Evolutionary conservation across 1,284 basidiomycete species (phyloP).

Genomic region (Trichosporon ovoides): DNA sequence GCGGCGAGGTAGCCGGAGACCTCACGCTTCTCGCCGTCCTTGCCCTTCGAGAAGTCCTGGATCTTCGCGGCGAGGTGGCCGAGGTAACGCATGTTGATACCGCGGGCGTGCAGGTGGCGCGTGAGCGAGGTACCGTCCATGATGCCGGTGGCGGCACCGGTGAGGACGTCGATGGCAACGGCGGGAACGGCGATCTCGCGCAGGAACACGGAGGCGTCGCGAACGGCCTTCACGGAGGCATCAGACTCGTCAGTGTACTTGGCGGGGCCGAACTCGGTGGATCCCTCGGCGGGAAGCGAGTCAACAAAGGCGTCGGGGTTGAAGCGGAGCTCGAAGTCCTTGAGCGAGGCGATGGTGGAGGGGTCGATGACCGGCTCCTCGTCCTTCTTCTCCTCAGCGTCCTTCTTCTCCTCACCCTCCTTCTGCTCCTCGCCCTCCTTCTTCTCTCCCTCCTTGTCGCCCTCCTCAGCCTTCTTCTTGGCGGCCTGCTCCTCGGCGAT

Average conservation of each 20-base stretch:
- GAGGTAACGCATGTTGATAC: conserved; percentile 59
- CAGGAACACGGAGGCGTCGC: conserved; percentile 53
- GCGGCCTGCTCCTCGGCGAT: conserved; percentile 44
- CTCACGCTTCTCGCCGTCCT: conserved; percentile 28
- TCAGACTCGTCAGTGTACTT: conserved; percentile 51
- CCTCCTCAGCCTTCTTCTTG: conserved; percentile 25
- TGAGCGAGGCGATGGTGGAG: conserved; percentile 27
- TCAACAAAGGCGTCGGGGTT: conserved; percentile 59
- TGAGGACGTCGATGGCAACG: conserved; percentile 52
- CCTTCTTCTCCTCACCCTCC: conserved; percentile 16
- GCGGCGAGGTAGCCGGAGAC: conserved; percentile 40
- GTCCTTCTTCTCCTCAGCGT: conserved; percentile 15
- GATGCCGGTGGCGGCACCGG: conserved; percentile 49
- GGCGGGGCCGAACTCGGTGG: conserved; percentile 24
- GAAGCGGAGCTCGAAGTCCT: conserved; percentile 54
- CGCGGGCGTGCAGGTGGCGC: conserved; percentile 53
- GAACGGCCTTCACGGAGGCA: conserved; percentile 53
- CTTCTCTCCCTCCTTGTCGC: conserved; percentile 17
- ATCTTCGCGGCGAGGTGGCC: conserved; percentile 51
- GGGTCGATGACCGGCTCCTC: conserved; percentile 23
- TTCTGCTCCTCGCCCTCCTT: conserved; percentile 23
- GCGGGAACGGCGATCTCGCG: conserved; percentile 51
- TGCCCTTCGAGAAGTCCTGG: conserved; percentile 45
- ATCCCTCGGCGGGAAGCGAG: conserved; percentile 16
- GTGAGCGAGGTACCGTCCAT: conserved; percentile 54